Percentiles rank a stretch among this genome's conserved stretches.
Evolutionary conservation across 179 eudicot species (phyloP).

Genomic region (Beta macrorhiza): DNA sequence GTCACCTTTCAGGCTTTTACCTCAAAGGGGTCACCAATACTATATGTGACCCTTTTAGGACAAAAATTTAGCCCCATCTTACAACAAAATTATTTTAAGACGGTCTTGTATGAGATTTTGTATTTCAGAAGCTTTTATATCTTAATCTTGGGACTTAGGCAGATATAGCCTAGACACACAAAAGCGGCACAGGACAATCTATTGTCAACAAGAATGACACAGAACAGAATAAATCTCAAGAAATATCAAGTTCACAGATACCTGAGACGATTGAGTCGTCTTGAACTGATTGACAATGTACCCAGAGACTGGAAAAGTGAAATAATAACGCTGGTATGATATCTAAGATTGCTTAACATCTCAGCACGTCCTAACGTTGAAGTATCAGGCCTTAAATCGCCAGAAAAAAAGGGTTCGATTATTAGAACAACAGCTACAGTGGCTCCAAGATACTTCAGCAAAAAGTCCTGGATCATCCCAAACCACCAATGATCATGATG

Average conservation of each 20-base stretch:
- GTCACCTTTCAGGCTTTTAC: too few relatives aligned
- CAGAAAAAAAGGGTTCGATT: conserved; percentile 97
- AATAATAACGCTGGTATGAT: conserved; percentile 95
- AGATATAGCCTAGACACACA: too few relatives aligned
- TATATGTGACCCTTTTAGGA: too few relatives aligned
- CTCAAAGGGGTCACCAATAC: too few relatives aligned
- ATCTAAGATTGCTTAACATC: conserved; percentile 96
- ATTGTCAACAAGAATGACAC: background rate
- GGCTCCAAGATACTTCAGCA: conserved; percentile 96
- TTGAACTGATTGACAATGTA: conserved; percentile 90
- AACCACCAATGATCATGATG: conserved; percentile 99
- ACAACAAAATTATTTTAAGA: too few relatives aligned
- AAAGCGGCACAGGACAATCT: background rate
- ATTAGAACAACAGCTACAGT: conserved; percentile 95
- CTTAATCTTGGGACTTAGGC: too few relatives aligned
- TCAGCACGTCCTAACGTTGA: conserved; percentile 97
- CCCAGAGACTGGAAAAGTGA: conserved; percentile 94
- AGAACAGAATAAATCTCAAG: conserved; percentile 6
- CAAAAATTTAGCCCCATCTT: too few relatives aligned
- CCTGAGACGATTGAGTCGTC: conserved; percentile 96
- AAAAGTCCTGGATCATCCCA: conserved; percentile 98
- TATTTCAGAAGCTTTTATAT: too few relatives aligned
- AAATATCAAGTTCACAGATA: conserved; percentile 27
- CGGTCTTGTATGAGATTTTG: too few relatives aligned
- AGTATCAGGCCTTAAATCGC: conserved; percentile 78